Evolutionary conservation across 2,329 filamentous ascomycete species (phyloP).

Genomic region (Arachnopeziza araneosa): DNA sequence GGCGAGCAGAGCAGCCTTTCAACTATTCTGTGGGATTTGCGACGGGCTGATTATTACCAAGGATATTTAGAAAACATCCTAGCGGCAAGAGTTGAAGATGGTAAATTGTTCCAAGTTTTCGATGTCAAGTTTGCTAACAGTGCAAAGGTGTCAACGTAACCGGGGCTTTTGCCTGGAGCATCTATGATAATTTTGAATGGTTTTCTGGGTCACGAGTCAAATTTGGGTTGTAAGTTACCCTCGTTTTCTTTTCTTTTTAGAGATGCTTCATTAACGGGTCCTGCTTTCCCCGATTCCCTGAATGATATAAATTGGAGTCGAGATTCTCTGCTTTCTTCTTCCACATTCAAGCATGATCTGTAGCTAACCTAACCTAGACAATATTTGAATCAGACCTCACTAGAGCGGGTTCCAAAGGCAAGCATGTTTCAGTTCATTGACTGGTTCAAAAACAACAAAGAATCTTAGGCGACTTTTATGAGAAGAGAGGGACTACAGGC

Average conservation of each 20-base stretch:
- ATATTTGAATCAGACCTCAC: slow-evolving; percentile 33
- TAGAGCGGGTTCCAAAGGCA: slow-evolving; percentile 26
- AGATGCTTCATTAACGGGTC: too few relatives aligned
- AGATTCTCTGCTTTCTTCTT: not conserved
- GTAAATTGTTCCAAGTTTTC: not conserved
- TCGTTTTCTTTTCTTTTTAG: not conserved
- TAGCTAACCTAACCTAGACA: slow-evolving; percentile 2
- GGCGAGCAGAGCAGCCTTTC: slow-evolving; percentile 12
- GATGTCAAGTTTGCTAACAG: not conserved
- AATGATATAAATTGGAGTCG: not conserved
- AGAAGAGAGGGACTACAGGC: too few relatives aligned
- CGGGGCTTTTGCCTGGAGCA: slow-evolving; percentile 82
- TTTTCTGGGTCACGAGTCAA: slow-evolving; percentile 35
- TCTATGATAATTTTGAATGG: slow-evolving; percentile 54
- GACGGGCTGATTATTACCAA: slow-evolving; percentile 72
- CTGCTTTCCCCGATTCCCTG: not conserved
- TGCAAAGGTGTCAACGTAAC: slow-evolving; percentile 61
- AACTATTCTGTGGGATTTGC: slow-evolving; percentile 67
- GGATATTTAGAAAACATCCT: slow-evolving; percentile 61
- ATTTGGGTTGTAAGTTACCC: slow-evolving; percentile 15
- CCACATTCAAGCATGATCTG: not conserved
- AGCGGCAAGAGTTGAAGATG: slow-evolving; percentile 67
- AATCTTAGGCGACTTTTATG: not conserved
- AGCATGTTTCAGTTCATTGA: slow-evolving; percentile 28
- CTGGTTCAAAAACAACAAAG: slow-evolving; percentile 17